Percentiles rank a stretch among this genome's conserved stretches.
Conservation (phyloP, 2,329 filamentous ascomycete genomes). For the Plectosphaerella sp. region DNA sequence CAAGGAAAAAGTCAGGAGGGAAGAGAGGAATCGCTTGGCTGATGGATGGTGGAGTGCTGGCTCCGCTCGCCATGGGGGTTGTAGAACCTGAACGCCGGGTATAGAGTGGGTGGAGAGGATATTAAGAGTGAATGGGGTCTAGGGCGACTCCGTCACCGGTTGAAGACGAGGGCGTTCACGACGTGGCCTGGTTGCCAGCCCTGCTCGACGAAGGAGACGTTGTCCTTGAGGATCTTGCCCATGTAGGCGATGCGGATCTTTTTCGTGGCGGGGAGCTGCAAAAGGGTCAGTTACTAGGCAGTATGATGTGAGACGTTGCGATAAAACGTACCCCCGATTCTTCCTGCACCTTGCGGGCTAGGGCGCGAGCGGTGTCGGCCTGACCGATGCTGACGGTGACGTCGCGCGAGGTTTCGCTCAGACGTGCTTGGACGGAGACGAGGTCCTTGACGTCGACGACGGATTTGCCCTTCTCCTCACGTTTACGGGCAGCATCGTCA, state of each 20-base stretch:
- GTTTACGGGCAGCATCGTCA: conserved; percentile 30
- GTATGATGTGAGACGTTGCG: neutral
- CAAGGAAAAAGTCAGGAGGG: neutral
- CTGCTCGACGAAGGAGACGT: conserved; percentile 58
- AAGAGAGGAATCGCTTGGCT: too few relatives aligned
- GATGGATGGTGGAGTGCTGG: too few relatives aligned
- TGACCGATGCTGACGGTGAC: conserved; percentile 53
- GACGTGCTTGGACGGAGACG: conserved; percentile 54
- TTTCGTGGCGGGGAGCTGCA: conserved; percentile 52
- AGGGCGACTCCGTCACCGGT: conserved; percentile 21
- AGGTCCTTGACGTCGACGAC: conserved; percentile 47
- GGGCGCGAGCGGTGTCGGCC: conserved; percentile 57
- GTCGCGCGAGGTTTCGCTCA: conserved; percentile 65
- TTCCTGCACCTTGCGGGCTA: conserved; percentile 60
- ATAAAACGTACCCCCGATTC: conserved; percentile 55
- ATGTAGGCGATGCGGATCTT: conserved; percentile 72
- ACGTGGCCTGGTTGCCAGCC: conserved; percentile 74
- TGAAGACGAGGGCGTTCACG: conserved; percentile 70
- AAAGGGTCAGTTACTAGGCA: neutral
- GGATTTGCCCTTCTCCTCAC: conserved; percentile 58
- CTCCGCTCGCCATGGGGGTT: too few relatives aligned
- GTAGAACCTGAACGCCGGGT: neutral
- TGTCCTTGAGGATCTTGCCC: conserved; percentile 73
- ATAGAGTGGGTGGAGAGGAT: neutral
- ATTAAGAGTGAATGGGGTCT: neutral